Percentiles rank a stretch among this genome's conserved stretches.
phyloP scores from a whole-genome alignment of 1,284 basidiomycete genomes.

The Ceratobasidium sp. region DNA sequence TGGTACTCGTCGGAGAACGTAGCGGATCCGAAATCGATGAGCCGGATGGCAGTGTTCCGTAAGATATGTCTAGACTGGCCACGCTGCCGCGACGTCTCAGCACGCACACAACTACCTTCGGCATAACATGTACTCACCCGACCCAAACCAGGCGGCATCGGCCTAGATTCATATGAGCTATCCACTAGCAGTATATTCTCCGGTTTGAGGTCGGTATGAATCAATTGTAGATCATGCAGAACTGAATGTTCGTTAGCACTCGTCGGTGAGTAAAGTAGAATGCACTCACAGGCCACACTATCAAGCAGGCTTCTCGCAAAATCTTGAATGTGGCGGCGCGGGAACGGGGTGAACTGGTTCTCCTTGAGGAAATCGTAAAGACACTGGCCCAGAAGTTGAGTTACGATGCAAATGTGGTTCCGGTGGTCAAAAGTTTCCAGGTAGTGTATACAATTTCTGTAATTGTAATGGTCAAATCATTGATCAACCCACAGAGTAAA shows the following conservation, averaged over 20 bases:
- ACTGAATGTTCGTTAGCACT: constrained; percentile 62
- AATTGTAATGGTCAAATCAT: constrained; percentile 44
- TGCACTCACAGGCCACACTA: constrained; percentile 89
- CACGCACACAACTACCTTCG: neutral
- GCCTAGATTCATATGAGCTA: constrained; percentile 52
- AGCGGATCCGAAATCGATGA: constrained; percentile 99
- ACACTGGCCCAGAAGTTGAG: constrained; percentile 95
- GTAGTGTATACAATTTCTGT: constrained; percentile 97
- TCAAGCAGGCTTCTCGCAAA: constrained; percentile 93
- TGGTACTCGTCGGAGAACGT: constrained; percentile 99
- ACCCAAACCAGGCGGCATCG: constrained; percentile 35
- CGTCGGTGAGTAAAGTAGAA: constrained; percentile 23
- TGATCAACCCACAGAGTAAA: constrained; percentile 35
- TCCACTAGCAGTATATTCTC: constrained; percentile 96
- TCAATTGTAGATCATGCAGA: constrained; percentile 88
- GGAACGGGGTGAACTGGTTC: constrained; percentile 97
- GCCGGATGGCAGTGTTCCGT: constrained; percentile 88
- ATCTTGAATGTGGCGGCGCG: constrained; percentile 93
- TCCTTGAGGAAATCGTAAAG: constrained; percentile 99
- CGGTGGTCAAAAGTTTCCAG: constrained; percentile 95
- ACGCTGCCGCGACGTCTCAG: neutral
- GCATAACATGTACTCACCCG: constrained; percentile 26
- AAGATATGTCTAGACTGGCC: constrained; percentile 71
- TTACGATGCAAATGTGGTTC: constrained; percentile 98
- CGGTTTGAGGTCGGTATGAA: constrained; percentile 99